phyloP scores from a whole-genome alignment of 257 asterid species.

The Gardenia jasminoides region DNA sequence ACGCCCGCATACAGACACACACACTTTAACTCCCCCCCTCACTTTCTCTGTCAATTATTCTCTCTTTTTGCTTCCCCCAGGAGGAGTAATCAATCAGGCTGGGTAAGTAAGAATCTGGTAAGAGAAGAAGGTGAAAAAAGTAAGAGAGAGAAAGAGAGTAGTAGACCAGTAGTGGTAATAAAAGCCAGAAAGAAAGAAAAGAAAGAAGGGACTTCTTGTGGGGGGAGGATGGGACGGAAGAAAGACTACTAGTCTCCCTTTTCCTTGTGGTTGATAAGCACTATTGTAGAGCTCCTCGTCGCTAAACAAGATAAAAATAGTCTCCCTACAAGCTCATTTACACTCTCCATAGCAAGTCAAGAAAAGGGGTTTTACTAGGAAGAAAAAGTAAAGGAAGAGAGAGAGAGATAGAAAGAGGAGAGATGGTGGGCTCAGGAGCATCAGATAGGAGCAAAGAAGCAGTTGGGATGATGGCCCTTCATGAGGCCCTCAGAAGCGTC shows the following conservation, averaged over 20 bases:
- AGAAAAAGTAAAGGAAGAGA: slow-evolving; percentile 23
- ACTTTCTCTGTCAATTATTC: slow-evolving; percentile 17
- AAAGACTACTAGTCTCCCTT: slow-evolving; percentile 34
- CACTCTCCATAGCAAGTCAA: slow-evolving; percentile 14
- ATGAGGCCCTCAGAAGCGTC: slow-evolving; percentile 91
- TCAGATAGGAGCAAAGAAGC: slow-evolving; percentile 99
- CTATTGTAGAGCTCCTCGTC: slow-evolving; percentile 15
- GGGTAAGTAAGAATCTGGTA: slow-evolving; percentile 21
- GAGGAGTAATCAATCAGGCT: slow-evolving; percentile 34
- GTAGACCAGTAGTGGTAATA: slow-evolving; percentile 6
- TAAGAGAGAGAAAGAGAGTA: slow-evolving; percentile 10
- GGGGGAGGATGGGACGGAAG: slow-evolving; percentile 20
- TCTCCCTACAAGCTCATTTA: not conserved
- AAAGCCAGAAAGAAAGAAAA: slow-evolving; percentile 11
- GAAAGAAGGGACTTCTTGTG: not conserved
- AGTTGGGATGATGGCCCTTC: slow-evolving; percentile 99
- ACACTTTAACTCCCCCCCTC: slow-evolving; percentile 23
- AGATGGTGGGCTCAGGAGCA: slow-evolving; percentile 99
- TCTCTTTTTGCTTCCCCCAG: slow-evolving; percentile 35
- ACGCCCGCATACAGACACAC: slow-evolving; percentile 32
- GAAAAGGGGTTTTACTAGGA: slow-evolving; percentile 17
- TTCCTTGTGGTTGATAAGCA: slow-evolving; percentile 39
- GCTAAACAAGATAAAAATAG: slow-evolving; percentile 23
- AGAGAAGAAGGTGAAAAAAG: slow-evolving; percentile 16
- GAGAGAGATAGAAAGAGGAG: slow-evolving; percentile 15